Percentiles rank a stretch among this genome's conserved stretches.
Evolutionary conservation across 495 filamentous ascomycete species (phyloP).

Genomic region (Penicillium ucsense): DNA sequence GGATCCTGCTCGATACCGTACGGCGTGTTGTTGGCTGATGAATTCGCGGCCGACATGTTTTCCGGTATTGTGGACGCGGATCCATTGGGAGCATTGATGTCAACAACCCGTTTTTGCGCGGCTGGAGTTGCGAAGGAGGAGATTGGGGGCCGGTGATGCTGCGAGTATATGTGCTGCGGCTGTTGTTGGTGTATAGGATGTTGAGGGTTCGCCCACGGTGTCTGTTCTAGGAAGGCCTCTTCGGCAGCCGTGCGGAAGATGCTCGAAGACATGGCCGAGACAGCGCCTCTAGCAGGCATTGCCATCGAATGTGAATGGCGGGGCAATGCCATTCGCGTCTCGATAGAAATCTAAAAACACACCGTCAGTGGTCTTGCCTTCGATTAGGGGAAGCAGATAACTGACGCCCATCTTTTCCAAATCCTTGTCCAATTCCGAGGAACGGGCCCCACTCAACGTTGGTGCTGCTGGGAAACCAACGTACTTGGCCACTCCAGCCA

Average conservation of each 20-base stretch:
- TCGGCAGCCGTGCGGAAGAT: conserved; percentile 50
- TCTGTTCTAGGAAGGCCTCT: conserved; percentile 73
- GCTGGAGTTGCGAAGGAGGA: conserved; percentile 43
- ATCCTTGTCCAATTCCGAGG: conserved; percentile 73
- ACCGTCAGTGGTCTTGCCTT: conserved; percentile 2
- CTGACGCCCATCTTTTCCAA: conserved; percentile 84
- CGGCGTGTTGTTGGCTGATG: conserved; percentile 38
- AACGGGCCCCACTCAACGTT: conserved; percentile 57
- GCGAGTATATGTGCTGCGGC: conserved; percentile 28
- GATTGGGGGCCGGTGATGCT: conserved; percentile 26
- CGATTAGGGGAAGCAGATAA: conserved; percentile 6
- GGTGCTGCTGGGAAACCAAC: conserved; percentile 95
- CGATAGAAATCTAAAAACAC: conserved; percentile 27
- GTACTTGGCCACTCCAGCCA: conserved; percentile 87
- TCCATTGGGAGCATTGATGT: conserved; percentile 43
- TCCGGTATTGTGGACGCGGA: conserved; percentile 50
- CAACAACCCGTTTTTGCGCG: conserved; percentile 41
- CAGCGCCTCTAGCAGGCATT: conserved; percentile 20
- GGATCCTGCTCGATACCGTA: conserved; percentile 35
- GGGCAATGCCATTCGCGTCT: conserved; percentile 18
- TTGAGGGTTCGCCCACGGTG: conserved; percentile 81
- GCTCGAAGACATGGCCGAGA: conserved; percentile 31
- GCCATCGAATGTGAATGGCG: conserved; percentile 12
- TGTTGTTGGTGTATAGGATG: conserved; percentile 61
- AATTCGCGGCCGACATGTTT: conserved; percentile 35